These are phyloP conservation scores for Lasiosphaeria miniovina DNA, from an alignment of 495 filamentous ascomycete genomes.

Conservation along the genomic window DNA sequence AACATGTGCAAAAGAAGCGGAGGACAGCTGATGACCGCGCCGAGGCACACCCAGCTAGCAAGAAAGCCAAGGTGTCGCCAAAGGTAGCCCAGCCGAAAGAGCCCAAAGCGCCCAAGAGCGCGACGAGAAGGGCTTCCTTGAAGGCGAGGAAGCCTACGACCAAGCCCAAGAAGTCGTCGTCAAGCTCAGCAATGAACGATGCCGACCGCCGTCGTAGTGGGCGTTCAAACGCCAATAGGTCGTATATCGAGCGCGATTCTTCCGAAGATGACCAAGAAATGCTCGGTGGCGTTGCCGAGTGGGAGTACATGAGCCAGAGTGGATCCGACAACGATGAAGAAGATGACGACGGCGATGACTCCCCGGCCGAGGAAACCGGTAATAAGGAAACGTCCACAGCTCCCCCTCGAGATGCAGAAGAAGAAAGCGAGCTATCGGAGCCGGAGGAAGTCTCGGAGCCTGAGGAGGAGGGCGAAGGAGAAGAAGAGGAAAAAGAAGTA, in stretches of 20 bases:
- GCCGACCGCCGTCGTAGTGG: slow-evolving; percentile 51
- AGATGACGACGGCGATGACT: slow-evolving; percentile 9
- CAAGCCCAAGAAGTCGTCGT: slow-evolving; percentile 27
- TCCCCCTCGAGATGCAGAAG: slow-evolving; percentile 7
- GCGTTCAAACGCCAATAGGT: slow-evolving; percentile 38
- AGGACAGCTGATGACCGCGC: slow-evolving; percentile 42
- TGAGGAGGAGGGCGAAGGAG: slow-evolving; percentile 25
- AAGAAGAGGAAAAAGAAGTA: slow-evolving; percentile 25
- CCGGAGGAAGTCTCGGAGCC: slow-evolving; percentile 8
- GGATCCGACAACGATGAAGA: slow-evolving; percentile 12
- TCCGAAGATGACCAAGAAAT: slow-evolving; percentile 57
- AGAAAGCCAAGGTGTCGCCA: slow-evolving; percentile 28
- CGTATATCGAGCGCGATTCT: slow-evolving; percentile 51
- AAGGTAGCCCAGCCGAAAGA: slow-evolving; percentile 23
- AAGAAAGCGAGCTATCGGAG: slow-evolving; percentile 16
- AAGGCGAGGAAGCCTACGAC: slow-evolving; percentile 7
- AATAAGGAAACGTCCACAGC: slow-evolving; percentile 5
- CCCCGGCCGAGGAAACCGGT: slow-evolving; percentile 10
- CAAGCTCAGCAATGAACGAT: slow-evolving; percentile 32
- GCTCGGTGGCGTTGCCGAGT: slow-evolving; percentile 52
- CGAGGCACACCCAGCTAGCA: slow-evolving; percentile 34
- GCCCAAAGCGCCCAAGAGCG: slow-evolving; percentile 12
- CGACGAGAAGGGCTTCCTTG: slow-evolving; percentile 7
- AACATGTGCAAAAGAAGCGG: slow-evolving; percentile 37
- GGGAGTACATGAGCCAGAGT: slow-evolving; percentile 43